Evolutionary conservation across 495 filamentous ascomycete species (phyloP).

Genomic region (Hypoxylon rickii): DNA sequence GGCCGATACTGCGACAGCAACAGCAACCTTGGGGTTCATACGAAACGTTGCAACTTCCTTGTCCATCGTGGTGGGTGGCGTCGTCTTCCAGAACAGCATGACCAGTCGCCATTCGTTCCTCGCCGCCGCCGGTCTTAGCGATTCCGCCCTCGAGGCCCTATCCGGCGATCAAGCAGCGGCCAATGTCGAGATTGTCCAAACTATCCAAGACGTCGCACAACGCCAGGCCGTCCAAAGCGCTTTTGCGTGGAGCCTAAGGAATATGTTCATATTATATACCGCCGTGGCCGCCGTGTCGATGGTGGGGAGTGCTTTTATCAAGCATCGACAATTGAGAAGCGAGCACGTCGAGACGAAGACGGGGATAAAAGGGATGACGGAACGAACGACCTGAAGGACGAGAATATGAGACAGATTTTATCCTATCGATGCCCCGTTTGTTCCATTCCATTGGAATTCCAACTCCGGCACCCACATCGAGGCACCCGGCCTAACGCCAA

Average conservation of each 20-base stretch:
- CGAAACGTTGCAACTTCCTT: conserved; percentile 66
- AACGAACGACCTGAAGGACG: not conserved
- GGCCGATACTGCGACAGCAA: conserved; percentile 67
- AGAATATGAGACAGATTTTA: not conserved
- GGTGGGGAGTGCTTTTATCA: conserved; percentile 59
- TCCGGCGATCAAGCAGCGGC: conserved; percentile 53
- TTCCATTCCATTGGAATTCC: no score
- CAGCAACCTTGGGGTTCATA: conserved; percentile 66
- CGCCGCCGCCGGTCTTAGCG: conserved; percentile 48
- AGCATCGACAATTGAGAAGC: conserved; percentile 53
- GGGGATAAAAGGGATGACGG: conserved; percentile 42
- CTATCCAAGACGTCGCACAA: conserved; percentile 51
- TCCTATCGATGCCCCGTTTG: not conserved
- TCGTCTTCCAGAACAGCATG: conserved; percentile 71
- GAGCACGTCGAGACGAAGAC: conserved; percentile 68
- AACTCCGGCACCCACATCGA: no score
- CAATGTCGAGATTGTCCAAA: conserved; percentile 52
- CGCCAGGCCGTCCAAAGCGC: conserved; percentile 55
- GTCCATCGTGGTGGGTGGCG: conserved; percentile 68
- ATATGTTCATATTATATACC: conserved; percentile 59
- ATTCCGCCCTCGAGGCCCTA: conserved; percentile 29
- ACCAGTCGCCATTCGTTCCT: conserved; percentile 42
- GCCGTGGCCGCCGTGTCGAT: conserved; percentile 55
- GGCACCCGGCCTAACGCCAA: no score
- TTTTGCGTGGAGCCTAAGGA: conserved; percentile 63